Conservation (phyloP, 2,329 filamentous ascomycete species). For the Calonectria pseudoturangicola region DNA sequence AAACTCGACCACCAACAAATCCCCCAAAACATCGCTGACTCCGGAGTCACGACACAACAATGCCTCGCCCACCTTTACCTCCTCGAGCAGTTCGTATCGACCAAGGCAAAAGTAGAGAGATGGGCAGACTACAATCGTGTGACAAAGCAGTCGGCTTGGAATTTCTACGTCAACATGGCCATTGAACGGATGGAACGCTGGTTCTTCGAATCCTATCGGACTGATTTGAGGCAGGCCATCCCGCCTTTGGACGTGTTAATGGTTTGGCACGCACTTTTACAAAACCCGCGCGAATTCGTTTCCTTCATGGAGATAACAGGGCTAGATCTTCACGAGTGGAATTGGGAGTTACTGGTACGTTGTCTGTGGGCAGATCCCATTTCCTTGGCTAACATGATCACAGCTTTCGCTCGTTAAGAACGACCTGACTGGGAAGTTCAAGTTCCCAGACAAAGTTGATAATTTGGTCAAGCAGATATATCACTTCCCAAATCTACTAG, state of each 20-base stretch:
- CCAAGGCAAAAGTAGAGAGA: slow-evolving; percentile 28
- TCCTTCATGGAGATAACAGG: slow-evolving; percentile 10
- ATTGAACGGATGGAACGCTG: slow-evolving; percentile 39
- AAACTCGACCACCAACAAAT: slow-evolving; percentile 29
- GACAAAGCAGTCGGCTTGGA: slow-evolving; percentile 39
- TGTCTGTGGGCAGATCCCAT: neutral
- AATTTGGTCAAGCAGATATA: slow-evolving; percentile 32
- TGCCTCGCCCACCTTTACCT: slow-evolving; percentile 30
- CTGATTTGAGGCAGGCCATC: slow-evolving; percentile 21
- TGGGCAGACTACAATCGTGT: slow-evolving; percentile 36
- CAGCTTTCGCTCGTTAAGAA: slow-evolving; percentile 34
- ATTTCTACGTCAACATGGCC: slow-evolving; percentile 46
- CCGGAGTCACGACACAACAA: slow-evolving; percentile 28
- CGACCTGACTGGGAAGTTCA: slow-evolving; percentile 30
- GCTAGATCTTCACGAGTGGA: slow-evolving; percentile 34
- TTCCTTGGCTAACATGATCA: slow-evolving; percentile 22
- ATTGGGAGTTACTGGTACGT: slow-evolving; percentile 40
- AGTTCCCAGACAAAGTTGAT: slow-evolving; percentile 21
- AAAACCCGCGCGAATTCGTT: slow-evolving; percentile 26
- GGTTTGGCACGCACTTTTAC: slow-evolving; percentile 44
- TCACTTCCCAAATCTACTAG: slow-evolving; percentile 6
- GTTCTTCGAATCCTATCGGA: slow-evolving; percentile 29
- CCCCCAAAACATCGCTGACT: slow-evolving; percentile 19
- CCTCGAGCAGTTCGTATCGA: slow-evolving; percentile 40
- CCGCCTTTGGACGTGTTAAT: slow-evolving; percentile 44